phyloP scores from a whole-genome alignment of 2,329 filamentous ascomycete genomes.

The Fusarium dimerum region DNA sequence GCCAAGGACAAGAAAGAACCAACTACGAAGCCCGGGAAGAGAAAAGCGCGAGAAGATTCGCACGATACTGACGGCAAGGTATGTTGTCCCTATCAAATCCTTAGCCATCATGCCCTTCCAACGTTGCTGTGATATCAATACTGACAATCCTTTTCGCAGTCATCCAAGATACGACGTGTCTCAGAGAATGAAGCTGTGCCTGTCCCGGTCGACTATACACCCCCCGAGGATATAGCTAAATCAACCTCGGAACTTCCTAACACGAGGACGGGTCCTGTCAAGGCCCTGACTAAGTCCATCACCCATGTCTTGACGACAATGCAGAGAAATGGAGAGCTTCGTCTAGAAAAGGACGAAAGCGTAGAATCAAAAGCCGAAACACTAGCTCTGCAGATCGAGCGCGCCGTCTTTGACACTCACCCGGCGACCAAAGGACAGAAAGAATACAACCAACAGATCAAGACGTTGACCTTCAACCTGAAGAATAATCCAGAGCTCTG shows the following conservation, averaged over 20 bases:
- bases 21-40: slow-evolving; percentile 49
- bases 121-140: slow-evolving; percentile 1
- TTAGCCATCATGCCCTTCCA: background rate
- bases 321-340: slow-evolving; percentile 65
- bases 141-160: slow-evolving; percentile 33
- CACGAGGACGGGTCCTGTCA: slow-evolving; percentile 67
- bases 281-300: slow-evolving; percentile 70
- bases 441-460: slow-evolving; percentile 64
- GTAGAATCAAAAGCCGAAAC: slow-evolving; percentile 66
- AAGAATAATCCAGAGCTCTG: slow-evolving; percentile 84
- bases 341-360: slow-evolving; percentile 63
- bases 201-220: slow-evolving; percentile 41
- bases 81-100: slow-evolving; percentile 18
- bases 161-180: slow-evolving; percentile 52
- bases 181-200: slow-evolving; percentile 46
- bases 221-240: slow-evolving; percentile 53
- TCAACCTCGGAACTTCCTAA: slow-evolving; percentile 59
- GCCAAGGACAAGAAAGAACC: slow-evolving; percentile 52
- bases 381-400: slow-evolving; percentile 78
- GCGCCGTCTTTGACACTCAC: slow-evolving; percentile 62
- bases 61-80: slow-evolving; percentile 55
- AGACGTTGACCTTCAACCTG: slow-evolving; percentile 80
- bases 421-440: slow-evolving; percentile 45
- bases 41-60: slow-evolving; percentile 59
- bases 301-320: slow-evolving; percentile 64